These are phyloP conservation scores for Grosmannia penicillata DNA, from an alignment of 2,329 filamentous ascomycete genomes.

Conservation along the genomic window DNA sequence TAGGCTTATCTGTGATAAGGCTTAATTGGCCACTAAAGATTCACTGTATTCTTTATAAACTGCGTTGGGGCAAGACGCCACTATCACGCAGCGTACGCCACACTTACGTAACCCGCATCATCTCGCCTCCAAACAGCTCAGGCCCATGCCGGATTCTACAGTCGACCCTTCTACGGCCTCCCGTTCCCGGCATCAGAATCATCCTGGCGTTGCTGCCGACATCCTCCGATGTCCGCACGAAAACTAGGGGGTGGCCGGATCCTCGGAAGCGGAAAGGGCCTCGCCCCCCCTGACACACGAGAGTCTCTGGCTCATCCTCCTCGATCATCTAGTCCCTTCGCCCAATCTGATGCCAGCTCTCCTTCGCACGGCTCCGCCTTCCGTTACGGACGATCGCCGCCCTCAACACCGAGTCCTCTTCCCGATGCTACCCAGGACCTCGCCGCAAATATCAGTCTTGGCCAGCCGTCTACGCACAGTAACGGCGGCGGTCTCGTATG, in stretches of 20 bases:
- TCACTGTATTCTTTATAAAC: no score
- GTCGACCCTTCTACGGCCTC: no score
- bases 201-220: not conserved
- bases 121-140: no score
- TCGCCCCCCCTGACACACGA: conserved; percentile 46
- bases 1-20: no score
- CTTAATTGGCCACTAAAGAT: no score
- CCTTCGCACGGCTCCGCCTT: conserved; percentile 61
- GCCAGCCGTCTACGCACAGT: conserved; percentile 34
- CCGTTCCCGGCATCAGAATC: not conserved
- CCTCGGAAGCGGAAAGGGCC: conserved; percentile 70
- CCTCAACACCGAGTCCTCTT: conserved; percentile 43
- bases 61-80: no score
- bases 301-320: conserved; percentile 17
- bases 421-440: conserved; percentile 65
- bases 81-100: no score
- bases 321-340: conserved; percentile 37
- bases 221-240: conserved; percentile 54
- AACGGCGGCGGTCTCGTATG: conserved; percentile 63
- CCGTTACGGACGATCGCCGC: conserved; percentile 34
- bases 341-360: conserved; percentile 50
- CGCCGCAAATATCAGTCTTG: conserved; percentile 62
- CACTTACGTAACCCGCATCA: conserved; percentile 2
- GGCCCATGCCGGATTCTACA: no score
- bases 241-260: conserved; percentile 87